Evolutionary conservation across 1,284 basidiomycete genomes (phyloP), one percentile per base, ranked within the genome.

Genomic region (Ceratobasidium sp.): DNA sequence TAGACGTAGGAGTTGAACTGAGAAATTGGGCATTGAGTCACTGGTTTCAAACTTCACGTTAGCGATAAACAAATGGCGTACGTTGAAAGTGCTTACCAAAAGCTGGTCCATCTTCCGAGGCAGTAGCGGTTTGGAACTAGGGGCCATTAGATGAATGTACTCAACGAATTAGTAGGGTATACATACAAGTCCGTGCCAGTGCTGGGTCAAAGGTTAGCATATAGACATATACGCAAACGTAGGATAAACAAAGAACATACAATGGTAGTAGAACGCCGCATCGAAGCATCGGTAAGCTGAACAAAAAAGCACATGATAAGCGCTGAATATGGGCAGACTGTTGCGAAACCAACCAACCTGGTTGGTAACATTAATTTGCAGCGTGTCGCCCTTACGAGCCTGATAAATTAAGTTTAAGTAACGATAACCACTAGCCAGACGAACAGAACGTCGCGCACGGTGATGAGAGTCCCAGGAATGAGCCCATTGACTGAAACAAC

Each of bases 1-100:
- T 74, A 74, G 20, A 33, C 49, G 45, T 74, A 74, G 33, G 69
- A 74, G 28, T 74, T 74, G 69, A 74, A 74, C 58, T 74, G 69
- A 31, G 69, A 61, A 31, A 74, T 74, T 45, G 69, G 69, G 45
- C 69, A 74, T 28, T 74, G 69, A 42, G 69, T 74, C 15, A 74
- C 69, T 74, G 49, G 17, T 47, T 7, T 17, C n/a, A 28, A 33
- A 42, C 8, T 13, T 7, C 10, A 51, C 45, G 23, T 63, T 1
- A 49, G 39, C 17, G 17, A 2, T 23, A n/a, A n/a, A 33, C 39
- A 64, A 64, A 33, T 6, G 20, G 7, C 7, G 20, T 51, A 51
- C 17, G 13, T 74, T n/a, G 17, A 51, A 49, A 28, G 63, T 20
- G 20, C 56, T 74, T 37, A 74, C 69, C 69, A 35, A 74, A 74